These are phyloP conservation scores for Fusarium acutatum DNA, from an alignment of 2,329 filamentous ascomycete genomes.

Conservation along the genomic window DNA sequence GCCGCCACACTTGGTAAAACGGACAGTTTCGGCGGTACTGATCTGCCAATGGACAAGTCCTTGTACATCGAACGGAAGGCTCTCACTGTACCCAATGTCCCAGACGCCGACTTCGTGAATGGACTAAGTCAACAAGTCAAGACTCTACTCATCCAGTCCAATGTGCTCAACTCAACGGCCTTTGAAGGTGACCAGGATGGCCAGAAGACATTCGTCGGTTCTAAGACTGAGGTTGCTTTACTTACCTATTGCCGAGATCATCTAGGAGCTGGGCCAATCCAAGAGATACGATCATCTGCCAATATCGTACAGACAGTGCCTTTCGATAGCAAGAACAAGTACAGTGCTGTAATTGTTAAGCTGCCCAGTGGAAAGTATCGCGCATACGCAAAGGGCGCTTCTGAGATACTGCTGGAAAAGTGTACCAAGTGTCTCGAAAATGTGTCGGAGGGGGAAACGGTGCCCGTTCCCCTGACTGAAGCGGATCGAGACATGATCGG, in stretches of 20 bases:
- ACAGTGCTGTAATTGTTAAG: slow-evolving; percentile 64
- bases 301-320: slow-evolving; percentile 60
- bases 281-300: slow-evolving; percentile 56
- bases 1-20: slow-evolving; percentile 68
- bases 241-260: slow-evolving; percentile 60
- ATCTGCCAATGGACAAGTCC: slow-evolving; percentile 34
- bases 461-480: slow-evolving; percentile 52
- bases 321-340: slow-evolving; percentile 64
- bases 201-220: slow-evolving; percentile 58
- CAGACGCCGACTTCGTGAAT: slow-evolving; percentile 41
- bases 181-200: slow-evolving; percentile 61
- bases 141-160: slow-evolving; percentile 71
- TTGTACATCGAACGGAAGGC: slow-evolving; percentile 30
- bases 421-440: slow-evolving; percentile 56
- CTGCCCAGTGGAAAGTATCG: slow-evolving; percentile 55
- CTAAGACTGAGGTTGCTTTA: slow-evolving; percentile 65
- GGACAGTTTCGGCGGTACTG: slow-evolving; percentile 44
- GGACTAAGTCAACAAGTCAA: slow-evolving; percentile 39
- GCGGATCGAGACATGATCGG: slow-evolving; percentile 64
- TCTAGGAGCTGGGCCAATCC: slow-evolving; percentile 57
- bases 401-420: slow-evolving; percentile 61
- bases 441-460: slow-evolving; percentile 66
- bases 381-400: slow-evolving; percentile 64
- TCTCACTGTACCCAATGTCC: slow-evolving; percentile 39
- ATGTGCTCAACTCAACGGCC: slow-evolving; percentile 66